These are phyloP conservation scores for Claviceps lovelessii DNA, from an alignment of 2,329 filamentous ascomycete species.

Conservation along the genomic window DNA sequence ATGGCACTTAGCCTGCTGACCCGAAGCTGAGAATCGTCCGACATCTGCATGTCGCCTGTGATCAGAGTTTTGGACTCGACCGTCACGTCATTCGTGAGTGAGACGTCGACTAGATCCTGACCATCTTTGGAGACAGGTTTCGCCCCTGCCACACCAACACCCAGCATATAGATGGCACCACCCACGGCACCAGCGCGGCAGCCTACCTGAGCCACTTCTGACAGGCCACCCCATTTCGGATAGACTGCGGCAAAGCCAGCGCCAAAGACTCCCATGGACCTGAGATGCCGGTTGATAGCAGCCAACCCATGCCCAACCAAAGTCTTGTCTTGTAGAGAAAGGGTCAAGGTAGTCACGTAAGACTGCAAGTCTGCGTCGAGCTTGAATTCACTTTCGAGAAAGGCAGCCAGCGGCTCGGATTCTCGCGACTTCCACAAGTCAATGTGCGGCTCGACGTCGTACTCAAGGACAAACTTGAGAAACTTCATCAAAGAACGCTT, in stretches of 20 bases:
- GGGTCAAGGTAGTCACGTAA: constrained; percentile 50
- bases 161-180: constrained; percentile 78
- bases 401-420: constrained; percentile 38
- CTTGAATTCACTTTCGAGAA: constrained; percentile 48
- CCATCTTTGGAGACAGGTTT: constrained; percentile 6
- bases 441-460: constrained; percentile 41
- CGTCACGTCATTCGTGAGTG: constrained; percentile 41
- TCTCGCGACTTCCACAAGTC: constrained; percentile 46
- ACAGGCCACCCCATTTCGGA: constrained; percentile 82
- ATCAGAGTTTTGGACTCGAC: constrained; percentile 43
- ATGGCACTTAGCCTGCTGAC: constrained; percentile 53
- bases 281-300: constrained; percentile 63
- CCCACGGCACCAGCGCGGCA: constrained; percentile 86
- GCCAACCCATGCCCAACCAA: constrained; percentile 53
- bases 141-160: constrained; percentile 43
- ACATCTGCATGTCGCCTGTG: constrained; percentile 22
- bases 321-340: constrained; percentile 52
- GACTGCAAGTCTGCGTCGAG: constrained; percentile 54
- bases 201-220: constrained; percentile 80
- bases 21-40: constrained; percentile 13
- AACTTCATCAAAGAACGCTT: constrained; percentile 90
- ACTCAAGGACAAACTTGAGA: constrained; percentile 69
- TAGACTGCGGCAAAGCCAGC: constrained; percentile 80
- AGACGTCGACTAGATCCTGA: constrained; percentile 26
- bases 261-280: constrained; percentile 77